Evolutionary conservation across 2,329 filamentous ascomycete genomes (phyloP).

Genomic region (Botrytis sinoallii): DNA sequence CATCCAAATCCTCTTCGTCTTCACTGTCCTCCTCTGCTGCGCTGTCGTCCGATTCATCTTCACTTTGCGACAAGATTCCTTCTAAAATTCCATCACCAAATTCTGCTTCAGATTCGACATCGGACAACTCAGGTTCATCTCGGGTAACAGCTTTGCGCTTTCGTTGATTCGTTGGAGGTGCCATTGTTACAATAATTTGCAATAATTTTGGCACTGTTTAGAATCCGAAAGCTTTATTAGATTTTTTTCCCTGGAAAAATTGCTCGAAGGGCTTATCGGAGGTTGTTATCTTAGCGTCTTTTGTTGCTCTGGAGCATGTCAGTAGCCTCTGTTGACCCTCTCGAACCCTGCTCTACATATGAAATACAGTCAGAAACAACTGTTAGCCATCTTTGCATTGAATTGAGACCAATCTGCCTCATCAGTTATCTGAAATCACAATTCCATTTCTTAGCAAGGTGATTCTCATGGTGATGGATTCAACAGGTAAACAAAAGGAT

Average conservation of each 20-base stretch:
- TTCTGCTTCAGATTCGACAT: conserved; percentile 58
- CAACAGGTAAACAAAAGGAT: conserved; percentile 19
- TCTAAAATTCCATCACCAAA: conserved; percentile 54
- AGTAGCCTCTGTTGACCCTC: neutral
- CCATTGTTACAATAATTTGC: conserved; percentile 29
- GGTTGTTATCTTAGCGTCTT: conserved; percentile 30
- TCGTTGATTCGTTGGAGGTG: conserved; percentile 29
- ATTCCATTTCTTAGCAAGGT: neutral
- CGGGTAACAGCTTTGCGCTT: conserved; percentile 64
- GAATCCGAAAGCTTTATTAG: conserved; percentile 19
- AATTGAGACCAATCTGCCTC: neutral
- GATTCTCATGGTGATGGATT: conserved; percentile 22
- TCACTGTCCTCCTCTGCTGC: conserved; percentile 46
- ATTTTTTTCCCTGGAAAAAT: conserved; percentile 24
- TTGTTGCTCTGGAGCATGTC: neutral
- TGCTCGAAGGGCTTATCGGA: conserved; percentile 17
- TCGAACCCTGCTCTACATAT: neutral
- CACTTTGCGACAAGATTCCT: conserved; percentile 54
- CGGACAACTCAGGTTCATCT: conserved; percentile 48
- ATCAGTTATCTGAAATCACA: neutral
- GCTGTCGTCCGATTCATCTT: conserved; percentile 57
- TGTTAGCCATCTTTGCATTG: neutral
- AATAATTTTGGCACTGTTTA: conserved; percentile 18
- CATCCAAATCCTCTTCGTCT: conserved; percentile 42
- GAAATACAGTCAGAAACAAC: conserved; percentile 5